Base-by-base conservation (phyloP, 352 stramenopile genomes). In the Peronospora destructor region DNA sequence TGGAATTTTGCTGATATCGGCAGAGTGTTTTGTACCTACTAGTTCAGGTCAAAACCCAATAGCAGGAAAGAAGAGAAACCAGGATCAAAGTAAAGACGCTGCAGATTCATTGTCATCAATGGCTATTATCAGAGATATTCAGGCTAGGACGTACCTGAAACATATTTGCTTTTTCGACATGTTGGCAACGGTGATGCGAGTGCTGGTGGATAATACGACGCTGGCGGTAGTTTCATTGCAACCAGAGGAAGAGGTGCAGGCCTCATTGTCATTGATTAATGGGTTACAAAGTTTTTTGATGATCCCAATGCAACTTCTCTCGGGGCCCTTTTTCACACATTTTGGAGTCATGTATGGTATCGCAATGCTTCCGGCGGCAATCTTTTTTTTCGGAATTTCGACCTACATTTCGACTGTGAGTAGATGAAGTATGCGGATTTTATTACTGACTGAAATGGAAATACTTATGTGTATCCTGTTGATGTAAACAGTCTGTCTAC, bases 81-180 rank as follows among this genome's bases (percentile, higher is more conserved):
- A 63, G 16, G 26, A 34, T 21, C 34, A 17, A 2, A 6, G 46
- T 45, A 49, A 32, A 35, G 50, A 23, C 14, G 4, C 26, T 23
- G 29, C 10, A 2, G 49, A 52, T 12, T 1, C 50, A 14, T 56
- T 56, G 3, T 59, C 73, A 9, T 73, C 63, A 0, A 39, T 58
- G 0, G 57, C 72, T 1, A 75, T 87, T 50, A 65, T 78, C 7
- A 55, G 53, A 1, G 78, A 91, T 17, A 89, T 94, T 34, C 73
- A 88, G 28, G 33, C 53, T 5, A 74, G 80, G 17, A 85, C 74
- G 11, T 93, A 93, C 41, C 58, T 93, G 25, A 79, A 88, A 43
- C 80, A 93, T 49, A 87, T 93, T 59, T 93, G 83, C 56, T 86
- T 93, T 36, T 93, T 93, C 38, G 83, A 93, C 34, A 71, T 93